Evolutionary conservation across 2,329 filamentous ascomycete genomes (phyloP).

Genomic region (Penicillium polonicum): DNA sequence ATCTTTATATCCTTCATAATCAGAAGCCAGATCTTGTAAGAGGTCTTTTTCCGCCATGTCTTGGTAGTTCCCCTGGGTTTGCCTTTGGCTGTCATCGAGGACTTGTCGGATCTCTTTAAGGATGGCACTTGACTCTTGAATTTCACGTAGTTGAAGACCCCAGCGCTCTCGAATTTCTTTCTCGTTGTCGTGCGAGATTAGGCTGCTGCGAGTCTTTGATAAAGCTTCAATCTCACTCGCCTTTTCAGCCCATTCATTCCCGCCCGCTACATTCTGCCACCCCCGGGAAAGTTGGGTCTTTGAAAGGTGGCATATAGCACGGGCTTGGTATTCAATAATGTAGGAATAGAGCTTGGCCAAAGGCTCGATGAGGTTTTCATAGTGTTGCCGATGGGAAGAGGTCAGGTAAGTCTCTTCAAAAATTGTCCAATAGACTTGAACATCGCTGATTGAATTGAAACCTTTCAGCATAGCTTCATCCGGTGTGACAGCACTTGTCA

Average conservation of each 20-base stretch:
- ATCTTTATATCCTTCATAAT: not conserved
- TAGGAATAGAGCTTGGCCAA: not conserved
- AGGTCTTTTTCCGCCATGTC: not conserved
- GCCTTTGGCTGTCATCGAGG: not conserved
- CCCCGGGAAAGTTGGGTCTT: not conserved
- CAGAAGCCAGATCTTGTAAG: not conserved
- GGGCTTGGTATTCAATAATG: not conserved
- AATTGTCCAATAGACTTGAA: not conserved
- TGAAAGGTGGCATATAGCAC: not conserved
- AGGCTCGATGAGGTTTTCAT: not conserved
- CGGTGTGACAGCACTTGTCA: not conserved
- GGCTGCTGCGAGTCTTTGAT: not conserved
- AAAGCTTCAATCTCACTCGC: not conserved
- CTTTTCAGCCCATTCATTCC: not conserved
- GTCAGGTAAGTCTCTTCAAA: not conserved
- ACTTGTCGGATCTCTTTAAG: not conserved
- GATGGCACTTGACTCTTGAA: not conserved
- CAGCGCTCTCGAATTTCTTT: not conserved
- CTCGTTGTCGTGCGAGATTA: not conserved
- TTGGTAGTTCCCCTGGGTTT: not conserved
- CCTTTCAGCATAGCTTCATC: not conserved
- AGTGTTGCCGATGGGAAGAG: not conserved
- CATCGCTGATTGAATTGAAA: not conserved
- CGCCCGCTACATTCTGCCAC: not conserved
- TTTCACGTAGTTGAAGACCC: not conserved